These are phyloP conservation scores for Populus hybrid DNA, from an alignment of 441 rosid species.

Conservation along the genomic window DNA sequence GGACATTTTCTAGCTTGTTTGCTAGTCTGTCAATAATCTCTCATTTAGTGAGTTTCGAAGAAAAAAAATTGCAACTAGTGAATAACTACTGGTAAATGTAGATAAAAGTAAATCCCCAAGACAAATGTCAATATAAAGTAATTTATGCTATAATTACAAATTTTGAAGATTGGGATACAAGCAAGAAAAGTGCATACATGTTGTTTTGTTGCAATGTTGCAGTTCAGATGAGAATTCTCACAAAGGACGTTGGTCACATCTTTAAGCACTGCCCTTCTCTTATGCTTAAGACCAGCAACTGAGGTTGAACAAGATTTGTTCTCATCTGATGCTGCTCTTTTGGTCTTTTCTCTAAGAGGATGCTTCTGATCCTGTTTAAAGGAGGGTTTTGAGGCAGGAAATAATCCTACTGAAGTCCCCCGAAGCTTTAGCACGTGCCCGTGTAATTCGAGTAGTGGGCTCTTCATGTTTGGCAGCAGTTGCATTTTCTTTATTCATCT, in stretches of 20 bases:
- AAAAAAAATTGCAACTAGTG: not conserved
- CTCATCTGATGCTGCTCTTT: constrained; percentile 51
- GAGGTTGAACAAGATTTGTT: constrained; percentile 34
- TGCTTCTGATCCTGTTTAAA: constrained; percentile 59
- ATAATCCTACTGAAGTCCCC: constrained; percentile 42
- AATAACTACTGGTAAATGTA: not conserved
- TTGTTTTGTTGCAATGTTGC: constrained; percentile 35
- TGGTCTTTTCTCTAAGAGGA: constrained; percentile 28
- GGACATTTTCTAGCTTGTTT: constrained; percentile 38
- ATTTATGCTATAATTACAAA: not conserved
- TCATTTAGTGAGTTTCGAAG: not conserved
- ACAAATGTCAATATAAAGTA: not conserved
- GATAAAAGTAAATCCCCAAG: not conserved
- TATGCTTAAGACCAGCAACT: constrained; percentile 43
- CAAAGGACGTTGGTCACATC: constrained; percentile 56
- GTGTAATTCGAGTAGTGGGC: constrained; percentile 47
- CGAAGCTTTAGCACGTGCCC: constrained; percentile 67
- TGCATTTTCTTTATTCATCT: constrained; percentile 60
- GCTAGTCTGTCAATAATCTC: constrained; percentile 30
- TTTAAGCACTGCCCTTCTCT: constrained; percentile 74
- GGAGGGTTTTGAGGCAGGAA: constrained; percentile 50
- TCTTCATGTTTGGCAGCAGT: constrained; percentile 36
- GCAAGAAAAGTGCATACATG: constrained; percentile 34
- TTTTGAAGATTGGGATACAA: not conserved
- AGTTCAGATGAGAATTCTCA: constrained; percentile 32